Conservation (phyloP, 1,284 basidiomycete species). For the Kalmanozyma brasiliensis region DNA sequence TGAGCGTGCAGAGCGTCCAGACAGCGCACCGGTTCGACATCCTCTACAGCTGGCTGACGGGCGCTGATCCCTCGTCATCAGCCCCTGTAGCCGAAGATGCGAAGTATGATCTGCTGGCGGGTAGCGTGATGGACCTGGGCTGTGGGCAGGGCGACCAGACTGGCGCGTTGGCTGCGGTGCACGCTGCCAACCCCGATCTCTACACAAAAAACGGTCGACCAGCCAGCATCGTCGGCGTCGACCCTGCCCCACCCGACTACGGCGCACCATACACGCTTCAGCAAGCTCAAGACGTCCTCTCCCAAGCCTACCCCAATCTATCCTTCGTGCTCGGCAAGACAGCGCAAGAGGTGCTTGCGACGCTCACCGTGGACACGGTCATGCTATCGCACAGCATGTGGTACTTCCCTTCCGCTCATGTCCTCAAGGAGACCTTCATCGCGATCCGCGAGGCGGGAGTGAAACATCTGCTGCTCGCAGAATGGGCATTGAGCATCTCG, state of each 20-base stretch:
- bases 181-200: not conserved
- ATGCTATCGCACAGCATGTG: constrained; percentile 24
- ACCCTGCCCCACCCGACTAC: constrained; percentile 17
- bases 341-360: constrained; percentile 8
- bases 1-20: constrained; percentile 19
- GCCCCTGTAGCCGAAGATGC: not conserved
- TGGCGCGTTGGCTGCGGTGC: constrained; percentile 12
- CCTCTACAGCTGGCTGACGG: constrained; percentile 25
- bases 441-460: constrained; percentile 18
- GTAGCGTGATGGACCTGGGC: constrained; percentile 26
- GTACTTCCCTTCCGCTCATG: constrained; percentile 22
- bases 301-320: constrained; percentile 1
- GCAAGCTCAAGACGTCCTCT: constrained; percentile 23
- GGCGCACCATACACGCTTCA: constrained; percentile 26
- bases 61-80: constrained; percentile 6
- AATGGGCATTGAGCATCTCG: constrained; percentile 30
- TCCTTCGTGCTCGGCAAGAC: constrained; percentile 23
- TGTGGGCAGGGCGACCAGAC: constrained; percentile 33
- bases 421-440: constrained; percentile 9
- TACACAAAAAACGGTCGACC: not conserved
- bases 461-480: constrained; percentile 27
- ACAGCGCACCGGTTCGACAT: constrained; percentile 30
- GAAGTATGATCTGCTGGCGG: constrained; percentile 6
- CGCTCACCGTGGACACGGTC: constrained; percentile 10
- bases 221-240: constrained; percentile 9